Conservation (phyloP, 2,329 filamentous ascomycete species). For the Fusarium redolens region DNA sequence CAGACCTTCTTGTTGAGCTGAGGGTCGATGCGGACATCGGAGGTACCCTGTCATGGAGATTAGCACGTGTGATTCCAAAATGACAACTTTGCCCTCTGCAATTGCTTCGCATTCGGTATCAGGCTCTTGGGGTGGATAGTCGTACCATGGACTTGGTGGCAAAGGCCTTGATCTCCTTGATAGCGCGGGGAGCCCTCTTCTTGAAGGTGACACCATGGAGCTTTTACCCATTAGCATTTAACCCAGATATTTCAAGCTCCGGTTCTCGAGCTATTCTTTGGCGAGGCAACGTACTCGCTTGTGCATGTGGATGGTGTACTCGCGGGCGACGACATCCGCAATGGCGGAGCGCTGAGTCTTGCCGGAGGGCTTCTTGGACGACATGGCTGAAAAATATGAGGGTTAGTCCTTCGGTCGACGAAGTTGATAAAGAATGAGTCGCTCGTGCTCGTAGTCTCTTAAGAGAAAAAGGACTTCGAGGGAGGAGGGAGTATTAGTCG, state of each 20-base stretch:
- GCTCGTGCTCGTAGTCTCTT: conserved; percentile 40
- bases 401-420: conserved; percentile 46
- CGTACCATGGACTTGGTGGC: conserved; percentile 96
- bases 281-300: conserved; percentile 71
- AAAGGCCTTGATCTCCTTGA: conserved; percentile 99
- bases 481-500: conserved; percentile 45
- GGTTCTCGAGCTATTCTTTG: conserved; percentile 17
- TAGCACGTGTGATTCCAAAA: conserved; percentile 29
- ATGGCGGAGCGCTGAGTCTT: conserved; percentile 85
- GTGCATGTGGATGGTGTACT: conserved; percentile 99
- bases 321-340: conserved; percentile 97
- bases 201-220: conserved; percentile 98
- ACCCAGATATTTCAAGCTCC: conserved; percentile 14
- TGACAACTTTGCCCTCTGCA: conserved; percentile 13
- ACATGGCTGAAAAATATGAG: conserved; percentile 53
- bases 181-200: conserved; percentile 97
- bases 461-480: conserved; percentile 26
- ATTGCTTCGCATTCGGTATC: conserved; percentile 21
- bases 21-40: conserved; percentile 97
- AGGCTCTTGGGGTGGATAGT: conserved; percentile 23
- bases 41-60: conserved; percentile 76
- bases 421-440: conserved; percentile 28
- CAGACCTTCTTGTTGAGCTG: conserved; percentile 99
- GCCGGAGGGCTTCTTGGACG: conserved; percentile 56
- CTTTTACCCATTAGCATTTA: conserved; percentile 59